Evolutionary conservation across 1,284 basidiomycete genomes (phyloP).

Genomic region (Pseudozyma thailandica): DNA sequence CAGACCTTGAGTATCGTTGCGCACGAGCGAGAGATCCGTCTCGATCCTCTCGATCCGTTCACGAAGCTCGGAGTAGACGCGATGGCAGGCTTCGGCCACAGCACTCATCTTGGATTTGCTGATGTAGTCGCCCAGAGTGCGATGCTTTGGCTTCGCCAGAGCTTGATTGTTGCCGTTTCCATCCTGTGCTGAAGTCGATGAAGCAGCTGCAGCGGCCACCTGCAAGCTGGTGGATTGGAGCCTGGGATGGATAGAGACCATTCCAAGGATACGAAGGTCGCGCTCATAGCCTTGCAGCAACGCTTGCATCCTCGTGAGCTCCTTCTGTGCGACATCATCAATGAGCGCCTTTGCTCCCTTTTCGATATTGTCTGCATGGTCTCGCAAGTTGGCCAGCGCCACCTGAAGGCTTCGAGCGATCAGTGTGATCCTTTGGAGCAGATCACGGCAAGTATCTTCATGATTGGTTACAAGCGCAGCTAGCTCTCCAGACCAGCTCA

Average conservation of each 20-base stretch:
- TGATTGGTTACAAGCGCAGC: constrained; percentile 16
- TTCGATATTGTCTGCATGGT: constrained; percentile 59
- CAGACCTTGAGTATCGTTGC: constrained; percentile 49
- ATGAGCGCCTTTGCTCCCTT: constrained; percentile 45
- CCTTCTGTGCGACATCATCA: constrained; percentile 44
- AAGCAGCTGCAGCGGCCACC: constrained; percentile 22
- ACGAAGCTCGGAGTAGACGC: constrained; percentile 49
- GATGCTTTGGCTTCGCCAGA: constrained; percentile 27
- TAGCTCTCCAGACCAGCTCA: constrained; percentile 49
- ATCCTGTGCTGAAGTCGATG: constrained; percentile 20
- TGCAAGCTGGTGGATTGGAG: constrained; percentile 39
- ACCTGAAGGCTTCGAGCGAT: constrained; percentile 59
- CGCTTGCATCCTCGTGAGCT: constrained; percentile 58
- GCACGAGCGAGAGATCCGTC: constrained; percentile 40
- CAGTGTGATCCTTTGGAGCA: constrained; percentile 38
- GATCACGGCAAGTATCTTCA: constrained; percentile 19
- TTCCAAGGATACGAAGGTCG: constrained; percentile 56
- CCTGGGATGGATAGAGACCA: constrained; percentile 57
- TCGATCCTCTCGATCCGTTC: constrained; percentile 39
- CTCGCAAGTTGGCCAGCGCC: constrained; percentile 59
- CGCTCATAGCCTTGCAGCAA: constrained; percentile 59
- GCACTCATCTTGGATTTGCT: constrained; percentile 53
- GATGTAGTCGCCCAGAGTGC: constrained; percentile 62
- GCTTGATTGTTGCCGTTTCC: constrained; percentile 17
- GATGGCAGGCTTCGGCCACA: constrained; percentile 54